These are phyloP conservation scores for Aspergillus thermomutatus DNA, from an alignment of 2,329 filamentous ascomycete genomes.

Conservation along the genomic window DNA sequence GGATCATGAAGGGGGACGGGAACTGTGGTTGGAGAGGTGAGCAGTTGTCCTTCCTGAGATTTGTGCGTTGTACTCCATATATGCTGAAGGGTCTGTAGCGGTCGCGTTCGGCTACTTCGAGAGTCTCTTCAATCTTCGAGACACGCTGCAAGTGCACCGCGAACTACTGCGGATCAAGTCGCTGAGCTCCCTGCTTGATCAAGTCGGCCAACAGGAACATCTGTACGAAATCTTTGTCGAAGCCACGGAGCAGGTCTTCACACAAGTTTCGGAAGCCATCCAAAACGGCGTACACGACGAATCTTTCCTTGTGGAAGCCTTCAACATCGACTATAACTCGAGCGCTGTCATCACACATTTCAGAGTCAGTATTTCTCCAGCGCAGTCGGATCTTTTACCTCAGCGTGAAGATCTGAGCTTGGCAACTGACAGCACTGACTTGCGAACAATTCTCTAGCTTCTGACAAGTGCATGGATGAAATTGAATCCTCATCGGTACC, in stretches of 20 bases:
- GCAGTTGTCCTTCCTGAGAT: slow-evolving; percentile 32
- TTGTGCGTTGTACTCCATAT: slow-evolving; percentile 10
- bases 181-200: slow-evolving; percentile 67
- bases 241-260: slow-evolving; percentile 66
- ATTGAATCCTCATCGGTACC: slow-evolving; percentile 65
- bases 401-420: slow-evolving; percentile 4
- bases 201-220: slow-evolving; percentile 64
- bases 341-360: slow-evolving; percentile 82
- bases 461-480: slow-evolving; percentile 84
- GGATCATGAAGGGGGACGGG: slow-evolving; percentile 84
- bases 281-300: slow-evolving; percentile 54
- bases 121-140: slow-evolving; percentile 66
- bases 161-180: slow-evolving; percentile 71
- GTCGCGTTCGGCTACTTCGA: slow-evolving; percentile 94
- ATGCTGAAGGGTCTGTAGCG: slow-evolving; percentile 52
- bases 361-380: slow-evolving; percentile 46
- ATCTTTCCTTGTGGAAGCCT: slow-evolving; percentile 60
- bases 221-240: slow-evolving; percentile 82
- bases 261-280: slow-evolving; percentile 59
- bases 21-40: slow-evolving; percentile 98
- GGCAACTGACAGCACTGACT: slow-evolving; percentile 12
- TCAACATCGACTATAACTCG: slow-evolving; percentile 69
- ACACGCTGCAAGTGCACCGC: slow-evolving; percentile 61
- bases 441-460: slow-evolving; percentile 50
- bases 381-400: not conserved